Evolutionary conservation across 192 early-diverging fungal genomes (phyloP).

Genomic region (Phlyctochytrium arcticum): DNA sequence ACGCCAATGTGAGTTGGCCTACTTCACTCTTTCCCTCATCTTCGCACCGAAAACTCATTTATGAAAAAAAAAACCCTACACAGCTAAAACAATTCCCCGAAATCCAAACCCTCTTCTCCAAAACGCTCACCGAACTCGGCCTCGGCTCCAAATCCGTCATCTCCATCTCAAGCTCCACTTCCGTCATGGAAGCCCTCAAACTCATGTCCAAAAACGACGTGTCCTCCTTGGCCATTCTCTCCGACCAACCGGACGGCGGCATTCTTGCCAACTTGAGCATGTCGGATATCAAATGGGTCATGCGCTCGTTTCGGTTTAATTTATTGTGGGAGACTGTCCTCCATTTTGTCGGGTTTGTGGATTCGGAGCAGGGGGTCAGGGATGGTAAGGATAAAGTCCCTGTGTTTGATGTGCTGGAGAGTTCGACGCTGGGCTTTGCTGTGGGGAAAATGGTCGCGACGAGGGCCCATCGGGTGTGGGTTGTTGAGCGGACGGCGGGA

Average conservation of each 20-base stretch:
- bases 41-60: no score
- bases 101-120: conserved; percentile 40
- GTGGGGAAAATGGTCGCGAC: conserved; percentile 78
- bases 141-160: conserved; percentile 56
- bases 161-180: conserved; percentile 43
- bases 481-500: conserved; percentile 36
- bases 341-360: conserved; percentile 56
- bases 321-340: conserved; percentile 56
- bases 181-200: conserved; percentile 64
- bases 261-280: conserved; percentile 65
- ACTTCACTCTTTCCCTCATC: no score
- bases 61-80: no score
- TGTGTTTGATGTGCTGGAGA: conserved; percentile 70
- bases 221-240: conserved; percentile 61
- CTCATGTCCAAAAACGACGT: conserved; percentile 57
- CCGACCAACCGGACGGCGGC: conserved; percentile 46
- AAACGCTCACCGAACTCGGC: conserved; percentile 50
- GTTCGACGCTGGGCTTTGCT: conserved; percentile 65
- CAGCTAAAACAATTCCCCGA: conserved; percentile 34
- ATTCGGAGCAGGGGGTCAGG: conserved; percentile 59
- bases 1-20: conserved; percentile 46
- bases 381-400: conserved; percentile 68
- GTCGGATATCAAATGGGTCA: conserved; percentile 59
- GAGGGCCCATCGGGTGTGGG: conserved; percentile 78
- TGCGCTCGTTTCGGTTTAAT: conserved; percentile 34